Base-by-base conservation (phyloP, 306 rosid genomes). In the Begonia peltatifolia region DNA sequence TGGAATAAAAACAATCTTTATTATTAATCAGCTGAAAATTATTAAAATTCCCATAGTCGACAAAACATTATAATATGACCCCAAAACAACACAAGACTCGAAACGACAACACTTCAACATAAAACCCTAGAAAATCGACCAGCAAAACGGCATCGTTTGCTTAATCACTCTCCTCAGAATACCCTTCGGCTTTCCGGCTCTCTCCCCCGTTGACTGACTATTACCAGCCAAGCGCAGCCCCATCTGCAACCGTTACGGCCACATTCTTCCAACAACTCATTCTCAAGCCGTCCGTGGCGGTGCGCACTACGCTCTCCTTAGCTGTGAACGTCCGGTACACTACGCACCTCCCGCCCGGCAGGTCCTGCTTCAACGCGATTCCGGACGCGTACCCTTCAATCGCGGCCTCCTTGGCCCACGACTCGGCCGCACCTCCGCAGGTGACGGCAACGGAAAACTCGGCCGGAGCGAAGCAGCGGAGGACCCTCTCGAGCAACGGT, bases 331-430 rank as follows among this genome's bases (percentile, higher is more conserved):
- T 56, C 30, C 56, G 62, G 71, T 68, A 81, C 17, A 71, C 68
- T 2, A 77, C 6, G 67, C 68, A 71, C 64, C 55, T 56, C 2
- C 74, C 77, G 56, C 79, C 73, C 10, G 67, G 62, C 68, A 77
- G 17, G 20, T 68, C 78, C 67, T 74, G 76, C 63, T 56, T 68
- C 76, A 68, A 68, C 54, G 63, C 54, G 13, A 43, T 60, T 36
- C 63, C 66, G 49, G 81, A 77, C 57, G 59, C 35, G 59, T 76
- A 80, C 11, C 87, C 87, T 0, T 61, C 83, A 69, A 73, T 69
- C 23, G 63, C 79, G 46, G 55, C 9, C 13, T 14, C 36, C 36
- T 9, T 50, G 52, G 68, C 73, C 80, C 73, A 68, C 52, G 10
- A 22, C 23, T 25, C 59, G 9, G 23, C 61, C n/a, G 63, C 56